These are phyloP conservation scores for Ichthyophthirius multifiliis DNA, from an alignment of 169 alveolate genomes.

Conservation along the genomic window DNA sequence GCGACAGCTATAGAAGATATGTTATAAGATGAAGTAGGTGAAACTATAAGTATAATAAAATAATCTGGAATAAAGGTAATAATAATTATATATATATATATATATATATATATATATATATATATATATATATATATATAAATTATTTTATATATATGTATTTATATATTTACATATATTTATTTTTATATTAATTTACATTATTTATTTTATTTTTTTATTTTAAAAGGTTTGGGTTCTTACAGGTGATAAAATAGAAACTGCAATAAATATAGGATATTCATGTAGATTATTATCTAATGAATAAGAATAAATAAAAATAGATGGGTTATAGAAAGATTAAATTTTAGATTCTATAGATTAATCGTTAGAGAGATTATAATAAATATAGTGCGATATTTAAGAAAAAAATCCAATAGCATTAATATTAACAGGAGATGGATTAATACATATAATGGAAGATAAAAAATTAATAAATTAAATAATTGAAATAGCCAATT, in stretches of 20 bases:
- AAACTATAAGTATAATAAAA: conserved; percentile 88
- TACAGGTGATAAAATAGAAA: conserved; percentile 97
- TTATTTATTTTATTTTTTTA: not conserved
- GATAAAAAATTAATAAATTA: not conserved
- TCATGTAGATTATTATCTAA: conserved; percentile 63
- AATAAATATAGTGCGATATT: not conserved
- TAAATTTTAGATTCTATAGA: not conserved
- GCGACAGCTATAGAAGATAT: conserved; percentile 96
- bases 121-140: not conserved
- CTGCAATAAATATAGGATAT: conserved; percentile 93
- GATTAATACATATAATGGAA: conserved; percentile 21
- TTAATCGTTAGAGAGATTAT: not conserved
- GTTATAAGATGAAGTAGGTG: conserved; percentile 94
- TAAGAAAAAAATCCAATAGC: not conserved
- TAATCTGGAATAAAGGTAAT: conserved; percentile 91
- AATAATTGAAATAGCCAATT: conserved; percentile 30
- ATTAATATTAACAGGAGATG: conserved; percentile 29
- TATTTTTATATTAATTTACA: not conserved
- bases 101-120: not conserved
- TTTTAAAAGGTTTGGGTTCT: conserved; percentile 90
- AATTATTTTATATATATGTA: not conserved
- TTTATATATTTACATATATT: not conserved
- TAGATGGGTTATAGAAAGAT: conserved; percentile 28
- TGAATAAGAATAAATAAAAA: conserved; percentile 42
- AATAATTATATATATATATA: not conserved